Evolutionary conservation across 2,329 filamentous ascomycete genomes (phyloP).

Genomic region (Colletotrichum sp.): DNA sequence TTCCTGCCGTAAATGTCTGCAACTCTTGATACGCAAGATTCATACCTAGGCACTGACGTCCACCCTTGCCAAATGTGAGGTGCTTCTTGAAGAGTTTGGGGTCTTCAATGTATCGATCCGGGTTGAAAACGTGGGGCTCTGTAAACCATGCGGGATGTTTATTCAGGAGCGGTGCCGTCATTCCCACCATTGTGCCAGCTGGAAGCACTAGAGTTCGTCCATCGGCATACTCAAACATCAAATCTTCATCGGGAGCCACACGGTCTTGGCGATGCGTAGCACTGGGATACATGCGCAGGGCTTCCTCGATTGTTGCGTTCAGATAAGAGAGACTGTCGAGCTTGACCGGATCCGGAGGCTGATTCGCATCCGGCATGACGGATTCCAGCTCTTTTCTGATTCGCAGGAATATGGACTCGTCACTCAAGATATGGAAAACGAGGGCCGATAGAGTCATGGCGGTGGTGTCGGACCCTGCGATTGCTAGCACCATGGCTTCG

Average conservation of each 20-base stretch:
- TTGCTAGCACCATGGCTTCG: neutral
- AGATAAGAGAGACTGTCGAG: neutral
- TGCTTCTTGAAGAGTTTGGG: neutral
- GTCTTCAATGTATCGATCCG: neutral
- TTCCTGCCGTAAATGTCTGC: neutral
- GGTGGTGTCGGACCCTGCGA: neutral
- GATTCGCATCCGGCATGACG: neutral
- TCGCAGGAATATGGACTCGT: neutral
- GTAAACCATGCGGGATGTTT: neutral
- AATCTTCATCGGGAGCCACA: neutral
- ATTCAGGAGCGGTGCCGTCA: neutral
- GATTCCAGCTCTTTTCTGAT: neutral
- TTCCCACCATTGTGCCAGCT: neutral
- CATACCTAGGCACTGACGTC: neutral
- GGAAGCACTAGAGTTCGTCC: neutral
- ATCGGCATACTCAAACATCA: neutral
- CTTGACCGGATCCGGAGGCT: neutral
- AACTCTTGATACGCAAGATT: neutral
- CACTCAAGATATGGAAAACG: neutral
- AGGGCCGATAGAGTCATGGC: neutral
- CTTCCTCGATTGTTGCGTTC: neutral
- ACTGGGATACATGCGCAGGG: neutral
- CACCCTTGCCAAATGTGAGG: neutral
- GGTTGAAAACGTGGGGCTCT: neutral
- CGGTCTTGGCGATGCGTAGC: neutral